Evolutionary conservation across 805 yeast species (phyloP).

Genomic region (Candida jianshihensis): DNA sequence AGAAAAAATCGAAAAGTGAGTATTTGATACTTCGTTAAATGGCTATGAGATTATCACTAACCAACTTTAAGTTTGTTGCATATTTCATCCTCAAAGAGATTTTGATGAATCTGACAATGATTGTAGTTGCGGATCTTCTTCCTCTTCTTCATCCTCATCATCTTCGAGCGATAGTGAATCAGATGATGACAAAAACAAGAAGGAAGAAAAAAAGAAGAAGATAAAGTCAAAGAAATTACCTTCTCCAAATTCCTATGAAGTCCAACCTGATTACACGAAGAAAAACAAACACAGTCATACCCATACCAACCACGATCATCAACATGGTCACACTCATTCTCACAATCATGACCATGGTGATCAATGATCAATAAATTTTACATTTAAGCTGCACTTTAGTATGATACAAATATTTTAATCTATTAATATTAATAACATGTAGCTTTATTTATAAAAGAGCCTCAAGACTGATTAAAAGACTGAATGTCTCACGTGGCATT

Average conservation of each 20-base stretch:
- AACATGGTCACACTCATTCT: background rate
- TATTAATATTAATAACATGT: background rate
- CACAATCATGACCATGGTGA: background rate
- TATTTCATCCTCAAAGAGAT: conserved; percentile 69
- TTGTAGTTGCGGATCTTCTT: conserved; percentile 25
- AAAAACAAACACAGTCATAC: too few relatives aligned
- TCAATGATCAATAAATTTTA: background rate
- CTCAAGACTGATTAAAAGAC: conserved; percentile 61
- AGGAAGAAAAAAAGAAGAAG: conserved; percentile 25
- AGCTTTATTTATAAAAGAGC: conserved; percentile 22
- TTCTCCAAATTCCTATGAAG: conserved; percentile 81
- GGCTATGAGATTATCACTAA: background rate
- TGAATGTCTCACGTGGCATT: conserved; percentile 81
- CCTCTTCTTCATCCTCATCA: conserved; percentile 20
- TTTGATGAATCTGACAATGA: conserved; percentile 41
- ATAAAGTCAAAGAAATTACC: conserved; percentile 27
- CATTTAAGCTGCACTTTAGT: too few relatives aligned
- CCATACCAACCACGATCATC: conserved; percentile 7
- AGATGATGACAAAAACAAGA: conserved; percentile 12
- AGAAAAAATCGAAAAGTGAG: conserved; percentile 75
- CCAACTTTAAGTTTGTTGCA: conserved; percentile 59
- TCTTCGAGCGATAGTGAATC: conserved; percentile 36
- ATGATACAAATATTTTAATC: background rate
- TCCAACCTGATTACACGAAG: conserved; percentile 61
- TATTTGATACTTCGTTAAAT: background rate